Conservation (phyloP, 2,329 filamentous ascomycete species). For the Alternaria panax region DNA sequence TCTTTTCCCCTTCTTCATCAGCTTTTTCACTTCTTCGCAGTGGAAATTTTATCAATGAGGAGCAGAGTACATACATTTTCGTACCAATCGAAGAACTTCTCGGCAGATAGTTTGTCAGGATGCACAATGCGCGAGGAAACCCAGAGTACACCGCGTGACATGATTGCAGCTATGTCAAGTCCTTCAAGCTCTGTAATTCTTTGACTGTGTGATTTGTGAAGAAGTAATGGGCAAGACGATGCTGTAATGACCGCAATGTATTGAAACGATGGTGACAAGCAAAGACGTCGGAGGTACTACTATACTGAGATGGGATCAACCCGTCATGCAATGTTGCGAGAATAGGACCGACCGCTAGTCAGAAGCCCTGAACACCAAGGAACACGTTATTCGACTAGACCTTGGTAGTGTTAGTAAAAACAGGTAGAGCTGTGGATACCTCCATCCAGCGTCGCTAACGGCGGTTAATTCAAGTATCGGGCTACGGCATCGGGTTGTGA, state of each 20-base stretch:
- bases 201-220: neutral
- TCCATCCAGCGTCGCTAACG: neutral
- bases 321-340: neutral
- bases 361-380: neutral
- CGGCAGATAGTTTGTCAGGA: slow-evolving; percentile 8
- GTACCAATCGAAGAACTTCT: slow-evolving; percentile 39
- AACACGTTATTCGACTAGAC: slow-evolving; percentile 1
- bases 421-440: neutral
- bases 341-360: neutral
- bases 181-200: neutral
- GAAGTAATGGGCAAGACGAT: neutral
- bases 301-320: neutral
- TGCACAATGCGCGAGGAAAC: slow-evolving; percentile 30
- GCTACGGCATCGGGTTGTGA: neutral
- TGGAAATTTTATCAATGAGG: neutral
- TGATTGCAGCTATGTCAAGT: slow-evolving; percentile 4
- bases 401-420: neutral
- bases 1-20: neutral
- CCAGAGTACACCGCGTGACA: slow-evolving; percentile 39
- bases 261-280: neutral
- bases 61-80: slow-evolving; percentile 26
- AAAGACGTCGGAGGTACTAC: neutral
- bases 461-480: neutral
- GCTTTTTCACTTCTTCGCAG: neutral
- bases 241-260: neutral